Conservation (phyloP, 257 asterid genomes). For the Gardenia jasminoides region DNA sequence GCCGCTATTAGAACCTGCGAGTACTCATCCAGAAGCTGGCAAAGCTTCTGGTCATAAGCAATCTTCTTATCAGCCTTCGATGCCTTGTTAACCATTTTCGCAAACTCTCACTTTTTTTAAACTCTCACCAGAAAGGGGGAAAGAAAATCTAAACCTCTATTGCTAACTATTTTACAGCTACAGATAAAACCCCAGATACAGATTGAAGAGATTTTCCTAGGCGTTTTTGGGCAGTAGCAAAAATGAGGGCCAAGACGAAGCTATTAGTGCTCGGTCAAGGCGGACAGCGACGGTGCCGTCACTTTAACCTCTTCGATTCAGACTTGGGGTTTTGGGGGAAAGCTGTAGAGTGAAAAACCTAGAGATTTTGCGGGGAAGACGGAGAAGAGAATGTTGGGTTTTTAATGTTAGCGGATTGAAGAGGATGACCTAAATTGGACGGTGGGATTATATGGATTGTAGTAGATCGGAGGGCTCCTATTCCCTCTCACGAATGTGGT, state of each 20-base stretch:
- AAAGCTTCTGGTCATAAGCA: conserved; percentile 69
- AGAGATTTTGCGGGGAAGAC: not conserved
- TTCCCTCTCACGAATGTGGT: not conserved
- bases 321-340: conserved; percentile 6
- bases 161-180: not conserved
- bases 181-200: conserved; percentile 37
- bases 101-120: not conserved
- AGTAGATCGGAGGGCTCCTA: not conserved
- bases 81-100: conserved; percentile 53
- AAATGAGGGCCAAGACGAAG: conserved; percentile 80
- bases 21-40: conserved; percentile 75
- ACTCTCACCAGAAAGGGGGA: not conserved
- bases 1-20: conserved; percentile 67
- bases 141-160: not conserved
- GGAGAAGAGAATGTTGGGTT: not conserved
- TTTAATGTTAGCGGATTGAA: conserved; percentile 5
- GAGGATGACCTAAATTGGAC: conserved; percentile 35
- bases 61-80: conserved; percentile 84
- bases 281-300: conserved; percentile 82
- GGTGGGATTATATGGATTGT: conserved; percentile 25
- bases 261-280: conserved; percentile 56
- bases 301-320: conserved; percentile 65
- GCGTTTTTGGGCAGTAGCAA: not conserved
- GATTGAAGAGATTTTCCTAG: conserved; percentile 34
- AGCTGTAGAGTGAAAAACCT: conserved; percentile 3